Evolutionary conservation across 2,329 filamentous ascomycete species (phyloP).

Genomic region (Xylariomycetidae sp.): DNA sequence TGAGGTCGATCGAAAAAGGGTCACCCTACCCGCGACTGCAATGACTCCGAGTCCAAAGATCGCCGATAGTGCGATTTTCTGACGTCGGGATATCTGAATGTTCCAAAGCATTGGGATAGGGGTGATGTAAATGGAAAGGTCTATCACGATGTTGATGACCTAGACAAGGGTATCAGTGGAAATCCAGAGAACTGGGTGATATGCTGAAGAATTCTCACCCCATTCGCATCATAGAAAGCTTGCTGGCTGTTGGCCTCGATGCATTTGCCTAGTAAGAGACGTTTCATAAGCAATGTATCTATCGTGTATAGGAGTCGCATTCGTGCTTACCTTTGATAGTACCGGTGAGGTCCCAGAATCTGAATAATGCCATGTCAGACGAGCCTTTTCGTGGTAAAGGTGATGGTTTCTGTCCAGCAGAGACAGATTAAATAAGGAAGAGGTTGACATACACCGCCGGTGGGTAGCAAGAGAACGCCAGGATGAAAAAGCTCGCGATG

Average conservation of each 20-base stretch:
- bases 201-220: neutral
- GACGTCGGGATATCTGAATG: slow-evolving; percentile 5
- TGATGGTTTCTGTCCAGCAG: too few species aligned
- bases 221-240: slow-evolving; percentile 8
- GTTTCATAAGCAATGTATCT: too few species aligned
- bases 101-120: slow-evolving; percentile 10
- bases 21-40: slow-evolving; percentile 6
- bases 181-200: neutral
- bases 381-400: too few species aligned
- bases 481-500: slow-evolving; percentile 6
- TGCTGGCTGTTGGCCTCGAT: slow-evolving; percentile 5
- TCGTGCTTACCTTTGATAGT: slow-evolving; percentile 3
- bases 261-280: slow-evolving; percentile 1
- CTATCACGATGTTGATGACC: slow-evolving; percentile 5
- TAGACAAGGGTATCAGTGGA: too few species aligned
- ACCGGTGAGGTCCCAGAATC: slow-evolving; percentile 6
- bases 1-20: too few species aligned
- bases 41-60: slow-evolving; percentile 8
- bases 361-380: too few species aligned
- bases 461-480: slow-evolving; percentile 7
- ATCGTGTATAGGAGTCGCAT: too few species aligned
- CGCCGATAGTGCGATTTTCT: slow-evolving; percentile 3
- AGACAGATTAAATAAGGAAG: too few species aligned
- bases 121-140: slow-evolving; percentile 7
- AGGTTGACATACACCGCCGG: slow-evolving; percentile 1